phyloP scores from a whole-genome alignment of 78 protist species.

The Dictyostelium citrinum region DNA sequence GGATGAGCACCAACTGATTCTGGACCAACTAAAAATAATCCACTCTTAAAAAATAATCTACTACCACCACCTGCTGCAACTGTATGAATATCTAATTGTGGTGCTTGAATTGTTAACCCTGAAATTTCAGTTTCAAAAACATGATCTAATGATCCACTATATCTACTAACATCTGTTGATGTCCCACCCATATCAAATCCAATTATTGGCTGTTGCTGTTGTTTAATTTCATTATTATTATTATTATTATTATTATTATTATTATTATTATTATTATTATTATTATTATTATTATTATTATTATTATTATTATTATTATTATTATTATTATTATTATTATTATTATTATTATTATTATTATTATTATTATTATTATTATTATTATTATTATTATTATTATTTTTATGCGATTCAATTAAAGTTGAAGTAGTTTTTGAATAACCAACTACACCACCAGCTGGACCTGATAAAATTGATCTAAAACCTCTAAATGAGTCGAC shows the following conservation, averaged over 20 bases:
- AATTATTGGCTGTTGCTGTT: conserved; percentile 79
- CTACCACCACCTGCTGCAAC: conserved; percentile 98
- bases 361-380: neutral
- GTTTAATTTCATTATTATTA: neutral
- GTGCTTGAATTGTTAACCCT: conserved; percentile 94
- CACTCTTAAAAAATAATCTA: conserved; percentile 85
- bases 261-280: neutral
- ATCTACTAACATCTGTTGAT: conserved; percentile 93
- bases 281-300: conserved; percentile 10
- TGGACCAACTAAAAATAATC: conserved; percentile 93
- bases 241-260: neutral
- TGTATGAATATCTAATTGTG: conserved; percentile 95
- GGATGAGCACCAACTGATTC: conserved; percentile 90
- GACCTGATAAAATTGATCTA: conserved; percentile 94
- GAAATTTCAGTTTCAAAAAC: conserved; percentile 92
- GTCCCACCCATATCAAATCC: conserved; percentile 99
- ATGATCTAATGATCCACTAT: conserved; percentile 85
- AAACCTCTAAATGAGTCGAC: conserved; percentile 87
- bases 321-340: conserved; percentile 4
- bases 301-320: neutral
- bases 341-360: conserved; percentile 5
- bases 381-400: neutral
- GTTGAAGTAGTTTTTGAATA: conserved; percentile 84
- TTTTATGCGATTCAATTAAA: neutral
- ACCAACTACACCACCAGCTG: conserved; percentile 98